Evolutionary conservation across 257 asterid genomes (phyloP).

Genomic region (Jacaranda mimosifolia): DNA sequence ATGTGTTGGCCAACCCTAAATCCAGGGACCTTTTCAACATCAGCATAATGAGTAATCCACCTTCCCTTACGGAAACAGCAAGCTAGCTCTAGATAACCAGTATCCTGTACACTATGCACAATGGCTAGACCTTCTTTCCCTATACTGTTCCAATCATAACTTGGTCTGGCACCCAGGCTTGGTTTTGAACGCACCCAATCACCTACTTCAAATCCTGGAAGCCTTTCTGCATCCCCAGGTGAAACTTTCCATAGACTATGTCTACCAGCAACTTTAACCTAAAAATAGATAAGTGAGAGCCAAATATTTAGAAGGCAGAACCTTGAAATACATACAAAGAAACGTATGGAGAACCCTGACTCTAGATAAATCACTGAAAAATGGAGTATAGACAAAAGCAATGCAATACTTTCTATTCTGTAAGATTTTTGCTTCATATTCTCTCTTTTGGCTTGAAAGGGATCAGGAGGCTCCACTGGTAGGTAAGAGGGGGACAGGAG

Average conservation of each 20-base stretch:
- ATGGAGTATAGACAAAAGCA: constrained; percentile 2
- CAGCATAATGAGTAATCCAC: constrained; percentile 75
- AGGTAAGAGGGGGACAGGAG: not conserved
- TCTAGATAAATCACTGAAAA: constrained; percentile 20
- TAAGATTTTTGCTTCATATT: not conserved
- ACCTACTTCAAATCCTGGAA: constrained; percentile 94
- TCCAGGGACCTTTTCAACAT: constrained; percentile 89
- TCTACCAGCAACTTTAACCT: constrained; percentile 89
- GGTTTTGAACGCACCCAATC: constrained; percentile 99
- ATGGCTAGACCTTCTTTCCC: constrained; percentile 93
- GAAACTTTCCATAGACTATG: constrained; percentile 90
- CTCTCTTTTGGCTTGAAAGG: constrained; percentile 8
- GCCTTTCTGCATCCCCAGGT: constrained; percentile 97
- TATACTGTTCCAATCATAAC: constrained; percentile 94
- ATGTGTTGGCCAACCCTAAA: constrained; percentile 89
- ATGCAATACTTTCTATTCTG: constrained; percentile 8
- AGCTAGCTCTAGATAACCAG: constrained; percentile 89
- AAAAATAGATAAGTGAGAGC: constrained; percentile 31
- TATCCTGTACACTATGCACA: constrained; percentile 90
- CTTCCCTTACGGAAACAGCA: constrained; percentile 96
- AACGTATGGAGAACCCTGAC: constrained; percentile 2
- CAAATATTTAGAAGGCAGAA: constrained; percentile 33
- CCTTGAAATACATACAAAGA: constrained; percentile 15
- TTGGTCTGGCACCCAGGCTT: constrained; percentile 88
- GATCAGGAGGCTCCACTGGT: constrained; percentile 1